These are phyloP conservation scores for Astragalus membranaceus DNA, from an alignment of 306 rosid species.

Conservation along the genomic window DNA sequence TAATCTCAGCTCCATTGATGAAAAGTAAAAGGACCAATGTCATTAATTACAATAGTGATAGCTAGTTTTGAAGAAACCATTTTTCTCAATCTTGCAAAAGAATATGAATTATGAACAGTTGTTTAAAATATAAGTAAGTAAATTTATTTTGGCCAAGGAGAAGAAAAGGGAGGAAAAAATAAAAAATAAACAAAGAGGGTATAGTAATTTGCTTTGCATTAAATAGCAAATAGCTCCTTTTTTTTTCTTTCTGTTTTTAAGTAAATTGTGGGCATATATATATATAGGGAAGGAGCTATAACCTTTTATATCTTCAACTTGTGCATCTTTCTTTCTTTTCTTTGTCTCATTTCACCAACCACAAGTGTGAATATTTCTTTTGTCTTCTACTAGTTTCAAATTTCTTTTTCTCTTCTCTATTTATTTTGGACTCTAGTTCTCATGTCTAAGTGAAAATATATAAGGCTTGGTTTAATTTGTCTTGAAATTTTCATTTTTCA, in stretches of 20 bases:
- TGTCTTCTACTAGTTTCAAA: background rate
- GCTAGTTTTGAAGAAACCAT: constrained; percentile 29
- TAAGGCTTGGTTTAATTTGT: too few species aligned
- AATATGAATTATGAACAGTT: background rate
- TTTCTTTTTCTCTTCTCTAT: background rate
- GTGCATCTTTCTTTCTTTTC: background rate
- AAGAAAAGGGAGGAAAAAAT: background rate
- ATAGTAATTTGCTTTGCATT: background rate
- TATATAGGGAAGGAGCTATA: too few species aligned
- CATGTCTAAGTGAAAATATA: background rate
- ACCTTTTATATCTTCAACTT: background rate
- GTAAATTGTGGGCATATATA: too few species aligned
- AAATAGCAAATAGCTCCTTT: background rate
- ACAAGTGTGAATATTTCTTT: background rate
- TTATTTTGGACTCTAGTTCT: background rate
- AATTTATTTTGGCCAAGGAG: background rate
- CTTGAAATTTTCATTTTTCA: too few species aligned
- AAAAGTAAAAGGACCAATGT: constrained; percentile 15
- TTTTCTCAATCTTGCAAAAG: background rate
- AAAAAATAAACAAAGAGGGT: background rate
- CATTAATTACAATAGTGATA: constrained; percentile 14
- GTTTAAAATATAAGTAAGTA: background rate
- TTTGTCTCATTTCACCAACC: constrained; percentile 5
- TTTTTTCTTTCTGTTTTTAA: too few species aligned
- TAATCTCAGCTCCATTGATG: background rate